These are phyloP conservation scores for Cyclotella sp. DNA, from an alignment of 108 stramenopile genomes.

Conservation along the genomic window DNA sequence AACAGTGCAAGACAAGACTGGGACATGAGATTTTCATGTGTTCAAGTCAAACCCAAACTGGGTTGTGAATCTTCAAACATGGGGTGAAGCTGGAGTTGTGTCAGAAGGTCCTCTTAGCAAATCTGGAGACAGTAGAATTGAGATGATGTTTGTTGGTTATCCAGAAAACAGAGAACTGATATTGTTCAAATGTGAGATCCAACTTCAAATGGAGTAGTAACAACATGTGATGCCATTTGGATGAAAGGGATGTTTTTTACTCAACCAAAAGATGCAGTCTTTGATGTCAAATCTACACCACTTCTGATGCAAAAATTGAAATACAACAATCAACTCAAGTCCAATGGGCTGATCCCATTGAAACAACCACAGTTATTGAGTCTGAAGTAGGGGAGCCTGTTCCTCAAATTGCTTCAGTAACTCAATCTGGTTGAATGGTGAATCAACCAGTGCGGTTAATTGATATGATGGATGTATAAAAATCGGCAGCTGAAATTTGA, in stretches of 20 bases:
- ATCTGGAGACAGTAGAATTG: conserved; percentile 20
- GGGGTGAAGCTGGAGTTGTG: conserved; percentile 39
- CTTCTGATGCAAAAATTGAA: background rate
- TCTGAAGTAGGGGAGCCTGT: background rate
- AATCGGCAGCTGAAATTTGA: too few species aligned
- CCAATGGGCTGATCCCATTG: background rate
- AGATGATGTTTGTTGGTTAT: conserved; percentile 45
- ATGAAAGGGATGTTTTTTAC: conserved; percentile 24
- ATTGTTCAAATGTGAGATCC: conserved; percentile 18
- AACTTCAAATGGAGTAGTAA: background rate
- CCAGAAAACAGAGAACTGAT: background rate
- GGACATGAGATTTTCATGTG: background rate
- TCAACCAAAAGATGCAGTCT: background rate
- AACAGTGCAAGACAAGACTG: background rate
- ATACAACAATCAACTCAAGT: background rate
- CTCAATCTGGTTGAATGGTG: background rate
- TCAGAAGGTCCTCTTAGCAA: conserved; percentile 16
- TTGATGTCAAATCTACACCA: background rate
- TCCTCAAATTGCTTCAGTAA: background rate
- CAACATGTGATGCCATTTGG: conserved; percentile 29
- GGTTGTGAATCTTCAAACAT: background rate
- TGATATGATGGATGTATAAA: background rate
- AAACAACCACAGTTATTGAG: background rate
- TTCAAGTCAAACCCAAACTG: background rate
- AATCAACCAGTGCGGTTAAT: background rate